These are phyloP conservation scores for Papiliotrema fonsecae DNA, from an alignment of 1,284 basidiomycete species.

Conservation along the genomic window DNA sequence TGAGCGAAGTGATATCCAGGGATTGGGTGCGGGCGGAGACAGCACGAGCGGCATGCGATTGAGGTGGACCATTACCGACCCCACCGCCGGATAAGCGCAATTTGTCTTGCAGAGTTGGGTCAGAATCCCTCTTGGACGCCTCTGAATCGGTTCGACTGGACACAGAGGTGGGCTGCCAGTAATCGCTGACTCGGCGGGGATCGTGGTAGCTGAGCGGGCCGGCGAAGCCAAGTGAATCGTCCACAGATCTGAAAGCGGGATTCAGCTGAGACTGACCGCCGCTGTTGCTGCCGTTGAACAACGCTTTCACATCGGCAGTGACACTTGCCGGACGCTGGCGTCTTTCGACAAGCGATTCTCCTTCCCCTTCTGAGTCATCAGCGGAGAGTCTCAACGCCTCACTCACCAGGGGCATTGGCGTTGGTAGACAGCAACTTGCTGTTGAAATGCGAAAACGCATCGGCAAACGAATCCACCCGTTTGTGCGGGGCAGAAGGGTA, in stretches of 20 bases:
- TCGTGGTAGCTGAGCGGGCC: constrained; percentile 27
- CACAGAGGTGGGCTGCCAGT: constrained; percentile 43
- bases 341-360: constrained; percentile 67
- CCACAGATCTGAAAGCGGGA: constrained; percentile 60
- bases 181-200: constrained; percentile 20
- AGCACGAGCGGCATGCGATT: constrained; percentile 30
- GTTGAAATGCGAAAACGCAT: constrained; percentile 94
- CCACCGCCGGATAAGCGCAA: constrained; percentile 57
- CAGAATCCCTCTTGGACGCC: constrained; percentile 74
- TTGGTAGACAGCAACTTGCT: constrained; percentile 80
- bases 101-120: constrained; percentile 80
- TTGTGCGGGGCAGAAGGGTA: constrained; percentile 45
- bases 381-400: neutral
- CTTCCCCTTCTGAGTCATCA: constrained; percentile 55
- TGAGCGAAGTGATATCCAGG: constrained; percentile 48
- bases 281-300: constrained; percentile 72
- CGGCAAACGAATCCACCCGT: constrained; percentile 83
- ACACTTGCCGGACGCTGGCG: constrained; percentile 76
- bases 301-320: constrained; percentile 88
- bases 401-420: constrained; percentile 41
- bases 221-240: constrained; percentile 42
- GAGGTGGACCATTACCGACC: constrained; percentile 9
- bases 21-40: constrained; percentile 46
- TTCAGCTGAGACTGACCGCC: constrained; percentile 3
- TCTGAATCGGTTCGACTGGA: constrained; percentile 57